A percentile compares a stretch with the other conserved stretches of the same genome.
Conservation (phyloP, 2,329 filamentous ascomycete genomes). For the Tolypocladium album region DNA sequence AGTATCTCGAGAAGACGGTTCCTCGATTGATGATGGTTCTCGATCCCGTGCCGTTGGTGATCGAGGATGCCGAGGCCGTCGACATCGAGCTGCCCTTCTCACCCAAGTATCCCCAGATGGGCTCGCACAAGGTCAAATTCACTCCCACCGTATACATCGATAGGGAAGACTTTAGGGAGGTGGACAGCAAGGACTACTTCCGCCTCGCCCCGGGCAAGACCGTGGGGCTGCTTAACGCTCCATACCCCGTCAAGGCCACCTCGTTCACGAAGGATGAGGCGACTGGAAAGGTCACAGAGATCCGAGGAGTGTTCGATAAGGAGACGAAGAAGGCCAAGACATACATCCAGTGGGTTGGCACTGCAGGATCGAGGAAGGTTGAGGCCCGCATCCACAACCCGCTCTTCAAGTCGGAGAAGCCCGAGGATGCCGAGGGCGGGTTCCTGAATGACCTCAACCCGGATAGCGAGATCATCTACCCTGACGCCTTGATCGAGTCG, state of each 20-base stretch:
- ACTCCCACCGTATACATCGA: constrained; percentile 81
- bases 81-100: constrained; percentile 70
- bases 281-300: constrained; percentile 54
- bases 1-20: constrained; percentile 79
- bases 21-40: constrained; percentile 84
- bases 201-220: constrained; percentile 67
- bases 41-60: constrained; percentile 72
- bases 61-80: constrained; percentile 58
- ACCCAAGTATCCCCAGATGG: constrained; percentile 64
- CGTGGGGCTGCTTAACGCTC: constrained; percentile 63
- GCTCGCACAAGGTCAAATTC: constrained; percentile 49
- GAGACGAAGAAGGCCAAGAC: constrained; percentile 67
- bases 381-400: constrained; percentile 72
- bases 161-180: constrained; percentile 66
- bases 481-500: constrained; percentile 67
- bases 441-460: constrained; percentile 81
- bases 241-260: constrained; percentile 59
- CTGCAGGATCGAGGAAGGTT: constrained; percentile 54
- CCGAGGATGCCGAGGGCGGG: constrained; percentile 64
- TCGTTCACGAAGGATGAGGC: constrained; percentile 57
- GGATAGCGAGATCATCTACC: constrained; percentile 70
- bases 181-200: constrained; percentile 68
- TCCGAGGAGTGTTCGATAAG: constrained; percentile 55
- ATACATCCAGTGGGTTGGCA: constrained; percentile 79
- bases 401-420: constrained; percentile 80